Percentiles rank a stretch among this genome's conserved stretches.
These are phyloP conservation scores for Trichaptum fuscoviolaceum DNA, from an alignment of 768 basidiomycete species.

Conservation along the genomic window DNA sequence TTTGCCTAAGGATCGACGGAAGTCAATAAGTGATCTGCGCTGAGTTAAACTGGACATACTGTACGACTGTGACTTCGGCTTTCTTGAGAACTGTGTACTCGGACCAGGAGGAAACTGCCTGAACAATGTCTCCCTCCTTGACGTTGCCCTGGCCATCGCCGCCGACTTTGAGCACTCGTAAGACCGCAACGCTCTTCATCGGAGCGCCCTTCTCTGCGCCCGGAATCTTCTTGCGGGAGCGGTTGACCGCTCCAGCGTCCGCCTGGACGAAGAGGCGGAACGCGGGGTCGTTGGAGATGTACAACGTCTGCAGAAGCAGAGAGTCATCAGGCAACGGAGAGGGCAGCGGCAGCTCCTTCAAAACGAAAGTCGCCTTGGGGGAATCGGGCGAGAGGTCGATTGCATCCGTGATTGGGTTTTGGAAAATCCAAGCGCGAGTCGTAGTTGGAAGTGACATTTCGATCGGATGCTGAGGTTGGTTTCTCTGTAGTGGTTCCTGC, in stretches of 20 bases:
- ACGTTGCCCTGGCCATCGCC: conserved; percentile 28
- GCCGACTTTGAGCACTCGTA: not conserved
- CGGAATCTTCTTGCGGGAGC: not conserved
- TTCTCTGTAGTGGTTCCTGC: not conserved
- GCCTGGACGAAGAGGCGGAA: not conserved
- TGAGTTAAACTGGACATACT: conserved; percentile 50
- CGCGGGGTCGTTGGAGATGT: not conserved
- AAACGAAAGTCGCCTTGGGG: not conserved
- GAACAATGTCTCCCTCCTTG: conserved; percentile 64
- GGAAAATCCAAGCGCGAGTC: not conserved
- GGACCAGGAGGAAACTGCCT: conserved; percentile 62
- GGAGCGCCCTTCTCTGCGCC: not conserved
- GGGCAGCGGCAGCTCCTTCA: not conserved
- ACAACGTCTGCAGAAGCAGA: not conserved
- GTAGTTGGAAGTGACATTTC: not conserved
- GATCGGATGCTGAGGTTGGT: not conserved
- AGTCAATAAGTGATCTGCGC: not conserved
- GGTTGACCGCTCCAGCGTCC: not conserved
- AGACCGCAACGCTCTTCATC: not conserved
- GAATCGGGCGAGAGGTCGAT: not conserved
- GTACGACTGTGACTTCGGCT: conserved; percentile 42
- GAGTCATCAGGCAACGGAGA: not conserved
- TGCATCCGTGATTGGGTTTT: not conserved
- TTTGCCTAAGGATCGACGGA: conserved; percentile 33
- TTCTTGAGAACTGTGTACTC: conserved; percentile 66